Percentiles rank a stretch among this genome's conserved stretches.
Conservation (phyloP, 1,284 basidiomycete species). For the Pterula multifida region DNA sequence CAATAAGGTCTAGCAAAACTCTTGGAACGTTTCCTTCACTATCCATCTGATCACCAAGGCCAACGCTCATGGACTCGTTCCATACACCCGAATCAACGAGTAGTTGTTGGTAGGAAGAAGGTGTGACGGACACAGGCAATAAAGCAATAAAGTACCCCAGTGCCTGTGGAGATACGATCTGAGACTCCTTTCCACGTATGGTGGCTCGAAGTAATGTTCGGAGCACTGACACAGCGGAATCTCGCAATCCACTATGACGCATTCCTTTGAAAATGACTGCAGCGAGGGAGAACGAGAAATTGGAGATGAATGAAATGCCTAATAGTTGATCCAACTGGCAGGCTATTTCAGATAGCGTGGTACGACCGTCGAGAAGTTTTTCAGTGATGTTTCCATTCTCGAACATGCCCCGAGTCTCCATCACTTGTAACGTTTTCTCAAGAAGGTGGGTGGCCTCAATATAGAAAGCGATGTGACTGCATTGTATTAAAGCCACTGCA, state of each 20-base stretch:
- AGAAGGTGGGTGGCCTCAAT: slow-evolving; percentile 57
- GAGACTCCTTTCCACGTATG: slow-evolving; percentile 29
- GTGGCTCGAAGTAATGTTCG: slow-evolving; percentile 47
- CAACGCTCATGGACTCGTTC: slow-evolving; percentile 26
- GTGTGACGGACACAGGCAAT: slow-evolving; percentile 55
- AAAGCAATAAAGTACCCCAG: slow-evolving; percentile 78
- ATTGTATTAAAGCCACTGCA: slow-evolving; percentile 70
- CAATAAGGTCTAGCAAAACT: slow-evolving; percentile 30
- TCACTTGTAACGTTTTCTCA: slow-evolving; percentile 54
- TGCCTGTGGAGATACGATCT: slow-evolving; percentile 36
- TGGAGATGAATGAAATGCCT: slow-evolving; percentile 67
- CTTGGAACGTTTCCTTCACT: neutral
- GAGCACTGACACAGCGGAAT: slow-evolving; percentile 44
- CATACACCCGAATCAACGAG: slow-evolving; percentile 49
- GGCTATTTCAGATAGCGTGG: slow-evolving; percentile 54
- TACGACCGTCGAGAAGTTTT: slow-evolving; percentile 56
- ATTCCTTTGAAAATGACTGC: slow-evolving; percentile 80
- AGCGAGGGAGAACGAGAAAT: slow-evolving; percentile 73
- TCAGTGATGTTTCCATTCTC: slow-evolving; percentile 39
- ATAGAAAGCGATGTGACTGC: slow-evolving; percentile 64
- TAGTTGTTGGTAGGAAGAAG: slow-evolving; percentile 41
- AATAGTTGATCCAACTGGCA: slow-evolving; percentile 65
- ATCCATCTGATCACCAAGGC: slow-evolving; percentile 33
- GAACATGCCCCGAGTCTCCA: slow-evolving; percentile 51
- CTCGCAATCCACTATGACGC: slow-evolving; percentile 52